Percentiles rank a stretch among this genome's conserved stretches.
These are phyloP conservation scores for Schwanniomyces occidentalis DNA, from an alignment of 805 yeast genomes.

Conservation along the genomic window DNA sequence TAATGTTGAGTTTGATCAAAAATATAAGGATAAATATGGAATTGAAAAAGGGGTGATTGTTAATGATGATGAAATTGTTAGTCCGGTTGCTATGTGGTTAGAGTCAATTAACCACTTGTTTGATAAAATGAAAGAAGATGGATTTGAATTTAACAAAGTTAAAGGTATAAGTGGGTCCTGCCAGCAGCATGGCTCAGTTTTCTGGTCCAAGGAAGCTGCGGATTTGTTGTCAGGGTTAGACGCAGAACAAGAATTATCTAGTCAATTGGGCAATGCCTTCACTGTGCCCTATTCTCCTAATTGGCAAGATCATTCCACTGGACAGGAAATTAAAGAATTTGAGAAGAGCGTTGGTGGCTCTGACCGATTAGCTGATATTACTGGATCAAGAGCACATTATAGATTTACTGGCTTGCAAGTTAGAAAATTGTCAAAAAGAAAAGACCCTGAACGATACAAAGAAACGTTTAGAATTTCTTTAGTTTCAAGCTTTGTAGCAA, in stretches of 20 bases:
- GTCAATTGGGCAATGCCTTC: constrained; percentile 54
- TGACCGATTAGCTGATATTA: constrained; percentile 63
- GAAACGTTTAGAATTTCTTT: constrained; percentile 65
- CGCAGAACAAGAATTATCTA: constrained; percentile 33
- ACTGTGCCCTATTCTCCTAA: constrained; percentile 73
- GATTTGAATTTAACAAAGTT: constrained; percentile 60
- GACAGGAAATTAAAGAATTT: constrained; percentile 59
- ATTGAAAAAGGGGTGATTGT: constrained; percentile 73
- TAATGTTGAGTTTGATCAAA: constrained; percentile 71
- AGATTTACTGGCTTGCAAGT: constrained; percentile 94
- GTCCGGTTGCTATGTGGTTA: constrained; percentile 90
- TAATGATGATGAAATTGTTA: constrained; percentile 56
- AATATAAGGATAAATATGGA: constrained; percentile 54
- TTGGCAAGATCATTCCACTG: constrained; percentile 95
- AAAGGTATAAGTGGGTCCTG: constrained; percentile 79
- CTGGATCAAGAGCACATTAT: constrained; percentile 88
- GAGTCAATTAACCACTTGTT: constrained; percentile 75
- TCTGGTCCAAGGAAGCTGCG: constrained; percentile 59
- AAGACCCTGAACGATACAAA: constrained; percentile 51
- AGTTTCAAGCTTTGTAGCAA: constrained; percentile 76
- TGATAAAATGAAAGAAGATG: constrained; percentile 45
- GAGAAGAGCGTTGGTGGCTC: constrained; percentile 56
- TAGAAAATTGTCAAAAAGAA: constrained; percentile 61
- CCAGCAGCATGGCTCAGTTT: constrained; percentile 92
- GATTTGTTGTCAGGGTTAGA: constrained; percentile 40